These are phyloP conservation scores for Hawksworthiomyces lignivorus DNA, from an alignment of 2,329 filamentous ascomycete genomes.

Conservation along the genomic window DNA sequence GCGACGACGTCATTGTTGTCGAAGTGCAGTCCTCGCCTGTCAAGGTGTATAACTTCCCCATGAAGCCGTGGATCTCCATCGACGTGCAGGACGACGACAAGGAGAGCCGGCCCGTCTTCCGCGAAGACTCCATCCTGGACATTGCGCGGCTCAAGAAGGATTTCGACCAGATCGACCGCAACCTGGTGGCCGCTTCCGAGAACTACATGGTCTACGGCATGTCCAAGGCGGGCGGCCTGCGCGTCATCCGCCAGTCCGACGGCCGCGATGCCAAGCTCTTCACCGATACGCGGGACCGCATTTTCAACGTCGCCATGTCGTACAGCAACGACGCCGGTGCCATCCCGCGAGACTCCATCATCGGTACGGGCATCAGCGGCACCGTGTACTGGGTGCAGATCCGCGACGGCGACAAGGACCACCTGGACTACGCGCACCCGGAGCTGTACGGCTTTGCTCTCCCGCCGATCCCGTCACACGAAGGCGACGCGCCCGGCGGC, in stretches of 20 bases:
- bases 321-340: constrained; percentile 51
- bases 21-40: constrained; percentile 61
- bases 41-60: constrained; percentile 88
- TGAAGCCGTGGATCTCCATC: constrained; percentile 93
- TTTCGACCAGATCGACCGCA: constrained; percentile 94
- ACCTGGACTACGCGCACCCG: constrained; percentile 68
- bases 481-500: constrained; percentile 85
- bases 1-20: constrained; percentile 55
- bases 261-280: constrained; percentile 89
- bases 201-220: constrained; percentile 92
- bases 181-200: constrained; percentile 79
- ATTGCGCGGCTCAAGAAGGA: constrained; percentile 95
- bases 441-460: constrained; percentile 84
- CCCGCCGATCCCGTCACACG: constrained; percentile 75
- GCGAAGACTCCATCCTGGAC: constrained; percentile 76
- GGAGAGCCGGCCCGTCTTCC: constrained; percentile 55
- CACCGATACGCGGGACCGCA: constrained; percentile 81
- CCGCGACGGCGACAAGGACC: constrained; percentile 67
- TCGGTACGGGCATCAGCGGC: constrained; percentile 89
- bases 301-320: constrained; percentile 88
- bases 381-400: constrained; percentile 94
- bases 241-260: constrained; percentile 90
- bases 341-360: constrained; percentile 67
- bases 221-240: constrained; percentile 84
- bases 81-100: constrained; percentile 55